phyloP scores from a whole-genome alignment of 345 rosid species.

The Melaleuca alternifolia region DNA sequence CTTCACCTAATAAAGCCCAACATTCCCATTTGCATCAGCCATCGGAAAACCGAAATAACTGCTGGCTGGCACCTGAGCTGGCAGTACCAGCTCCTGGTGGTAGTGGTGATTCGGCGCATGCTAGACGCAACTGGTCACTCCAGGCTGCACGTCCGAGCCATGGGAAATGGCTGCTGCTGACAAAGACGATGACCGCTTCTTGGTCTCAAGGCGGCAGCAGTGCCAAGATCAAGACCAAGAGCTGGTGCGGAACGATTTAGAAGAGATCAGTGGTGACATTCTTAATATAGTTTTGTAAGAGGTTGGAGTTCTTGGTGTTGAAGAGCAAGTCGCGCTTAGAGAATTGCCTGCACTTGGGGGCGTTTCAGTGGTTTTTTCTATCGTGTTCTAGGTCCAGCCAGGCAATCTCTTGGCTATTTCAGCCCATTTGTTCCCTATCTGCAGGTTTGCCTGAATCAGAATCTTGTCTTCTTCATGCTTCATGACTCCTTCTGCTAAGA shows the following conservation, averaged over 20 bases:
- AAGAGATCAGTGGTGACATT: not conserved
- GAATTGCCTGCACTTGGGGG: not conserved
- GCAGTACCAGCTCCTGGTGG: not conserved
- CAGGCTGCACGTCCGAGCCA: not conserved
- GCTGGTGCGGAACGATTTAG: not conserved
- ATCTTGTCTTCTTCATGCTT: not conserved
- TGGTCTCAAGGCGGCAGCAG: not conserved
- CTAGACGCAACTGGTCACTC: not conserved
- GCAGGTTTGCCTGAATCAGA: not conserved
- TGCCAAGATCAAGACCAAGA: not conserved
- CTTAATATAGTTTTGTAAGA: not conserved
- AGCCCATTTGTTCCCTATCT: slow-evolving; percentile 2
- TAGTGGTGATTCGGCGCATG: not conserved
- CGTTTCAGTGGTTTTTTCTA: slow-evolving; percentile 1
- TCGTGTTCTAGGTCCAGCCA: not conserved
- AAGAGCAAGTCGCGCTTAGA: not conserved
- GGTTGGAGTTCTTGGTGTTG: not conserved
- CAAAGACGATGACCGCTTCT: not conserved
- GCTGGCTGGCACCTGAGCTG: not conserved
- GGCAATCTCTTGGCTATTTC: not conserved
- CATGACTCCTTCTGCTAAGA: not conserved
- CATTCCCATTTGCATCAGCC: not conserved
- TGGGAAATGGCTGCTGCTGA: not conserved
- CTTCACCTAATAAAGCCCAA: not conserved
- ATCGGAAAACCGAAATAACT: not conserved